phyloP scores from a whole-genome alignment of 2,329 filamentous ascomycete genomes.

The Penicillium sp. region DNA sequence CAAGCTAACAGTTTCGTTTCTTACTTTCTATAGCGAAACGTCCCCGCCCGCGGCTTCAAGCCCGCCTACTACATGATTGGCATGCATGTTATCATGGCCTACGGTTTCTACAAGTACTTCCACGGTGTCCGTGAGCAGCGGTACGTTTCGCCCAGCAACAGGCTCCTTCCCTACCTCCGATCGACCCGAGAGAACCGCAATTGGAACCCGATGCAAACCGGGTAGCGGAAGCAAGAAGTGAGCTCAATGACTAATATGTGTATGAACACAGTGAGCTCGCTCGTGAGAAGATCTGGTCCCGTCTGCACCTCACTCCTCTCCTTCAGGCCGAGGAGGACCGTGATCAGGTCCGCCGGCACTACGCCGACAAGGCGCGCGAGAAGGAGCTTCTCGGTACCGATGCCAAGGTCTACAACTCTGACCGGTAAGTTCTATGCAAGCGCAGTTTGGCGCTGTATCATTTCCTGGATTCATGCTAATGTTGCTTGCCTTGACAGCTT shows the following conservation, averaged over 20 bases:
- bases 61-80: constrained; percentile 75
- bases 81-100: constrained; percentile 76
- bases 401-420: constrained; percentile 81
- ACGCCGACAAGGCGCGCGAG: constrained; percentile 85
- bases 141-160: constrained; percentile 55
- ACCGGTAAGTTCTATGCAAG: constrained; percentile 62
- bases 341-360: constrained; percentile 83
- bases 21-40: constrained; percentile 66
- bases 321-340: constrained; percentile 96
- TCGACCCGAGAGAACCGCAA: constrained; percentile 13
- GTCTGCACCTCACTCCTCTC: constrained; percentile 89
- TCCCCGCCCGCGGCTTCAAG: constrained; percentile 86
- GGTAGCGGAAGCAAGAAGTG: neutral
- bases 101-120: constrained; percentile 85
- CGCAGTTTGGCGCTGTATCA: neutral
- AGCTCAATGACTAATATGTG: constrained; percentile 4
- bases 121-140: constrained; percentile 86
- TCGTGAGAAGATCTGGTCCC: constrained; percentile 97
- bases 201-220: constrained; percentile 5
- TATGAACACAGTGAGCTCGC: constrained; percentile 71
- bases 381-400: constrained; percentile 84
- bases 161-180: constrained; percentile 10
- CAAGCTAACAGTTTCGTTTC: constrained; percentile 10
- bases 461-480: constrained; percentile 9
- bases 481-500: constrained; percentile 55